Conservation (phyloP, 2,329 filamentous ascomycete genomes). For the Aspergillus ruber region DNA sequence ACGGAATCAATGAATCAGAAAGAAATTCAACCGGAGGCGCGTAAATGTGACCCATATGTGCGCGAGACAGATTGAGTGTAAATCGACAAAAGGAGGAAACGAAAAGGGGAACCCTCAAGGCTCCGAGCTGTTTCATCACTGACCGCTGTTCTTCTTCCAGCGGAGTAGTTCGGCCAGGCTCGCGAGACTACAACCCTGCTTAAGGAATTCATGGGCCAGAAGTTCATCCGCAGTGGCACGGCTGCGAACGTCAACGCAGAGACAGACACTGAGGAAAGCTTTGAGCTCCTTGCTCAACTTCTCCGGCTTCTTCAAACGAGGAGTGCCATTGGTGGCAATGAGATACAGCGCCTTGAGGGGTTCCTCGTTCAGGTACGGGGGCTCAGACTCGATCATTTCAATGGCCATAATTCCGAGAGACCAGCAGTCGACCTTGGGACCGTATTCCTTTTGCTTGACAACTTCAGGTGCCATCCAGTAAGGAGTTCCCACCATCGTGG, state of each 20-base stretch:
- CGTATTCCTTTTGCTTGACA: slow-evolving; percentile 98
- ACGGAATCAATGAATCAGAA: slow-evolving; percentile 7
- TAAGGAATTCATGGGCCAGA: slow-evolving; percentile 86
- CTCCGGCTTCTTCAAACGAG: slow-evolving; percentile 94
- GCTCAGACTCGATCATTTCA: slow-evolving; percentile 99
- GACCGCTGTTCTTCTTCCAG: slow-evolving; percentile 47
- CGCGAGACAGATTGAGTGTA: slow-evolving; percentile 17
- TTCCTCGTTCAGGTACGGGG: slow-evolving; percentile 95
- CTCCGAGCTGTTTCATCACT: slow-evolving; percentile 18
- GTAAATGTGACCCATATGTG: slow-evolving; percentile 28
- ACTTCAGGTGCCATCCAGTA: slow-evolving; percentile 99
- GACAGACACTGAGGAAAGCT: slow-evolving; percentile 89
- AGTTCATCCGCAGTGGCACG: slow-evolving; percentile 87
- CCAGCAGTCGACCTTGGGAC: slow-evolving; percentile 98
- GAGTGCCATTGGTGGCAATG: slow-evolving; percentile 96
- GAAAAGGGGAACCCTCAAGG: slow-evolving; percentile 1
- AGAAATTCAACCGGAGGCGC: slow-evolving; percentile 17
- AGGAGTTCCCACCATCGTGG: slow-evolving; percentile 97
- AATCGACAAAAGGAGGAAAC: slow-evolving; percentile 12
- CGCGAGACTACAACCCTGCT: slow-evolving; percentile 75
- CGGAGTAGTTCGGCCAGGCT: slow-evolving; percentile 82
- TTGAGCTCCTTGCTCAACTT: slow-evolving; percentile 97
- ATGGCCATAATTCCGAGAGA: slow-evolving; percentile 99
- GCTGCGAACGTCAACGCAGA: slow-evolving; percentile 94
- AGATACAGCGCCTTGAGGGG: slow-evolving; percentile 94